A percentile compares a stretch with the other conserved stretches of the same genome.
Evolutionary conservation across 345 rosid genomes (phyloP).

Genomic region (Salix purpurea): DNA sequence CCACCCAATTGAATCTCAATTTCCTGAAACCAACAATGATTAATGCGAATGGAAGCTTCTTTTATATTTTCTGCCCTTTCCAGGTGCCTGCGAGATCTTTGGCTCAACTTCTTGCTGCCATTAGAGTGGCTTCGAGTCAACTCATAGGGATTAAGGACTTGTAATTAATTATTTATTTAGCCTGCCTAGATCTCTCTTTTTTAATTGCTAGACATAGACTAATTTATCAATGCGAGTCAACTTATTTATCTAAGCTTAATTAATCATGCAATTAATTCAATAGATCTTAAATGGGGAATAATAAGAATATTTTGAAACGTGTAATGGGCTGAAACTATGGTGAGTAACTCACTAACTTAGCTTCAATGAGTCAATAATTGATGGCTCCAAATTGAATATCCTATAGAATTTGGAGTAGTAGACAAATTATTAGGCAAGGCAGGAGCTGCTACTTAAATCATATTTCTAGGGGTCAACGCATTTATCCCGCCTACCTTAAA

Average conservation of each 20-base stretch:
- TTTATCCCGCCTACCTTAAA: background rate
- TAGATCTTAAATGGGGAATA: background rate
- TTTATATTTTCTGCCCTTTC: background rate
- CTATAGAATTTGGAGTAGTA: background rate
- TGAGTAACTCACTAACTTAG: background rate
- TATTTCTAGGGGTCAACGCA: background rate
- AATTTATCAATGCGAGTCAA: background rate
- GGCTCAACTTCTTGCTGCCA: background rate
- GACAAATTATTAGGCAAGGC: too few relatives aligned
- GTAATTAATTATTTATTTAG: background rate
- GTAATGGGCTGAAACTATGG: background rate
- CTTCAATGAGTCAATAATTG: background rate
- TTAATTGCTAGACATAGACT: background rate
- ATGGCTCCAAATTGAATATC: background rate
- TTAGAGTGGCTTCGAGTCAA: background rate
- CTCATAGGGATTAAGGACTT: background rate
- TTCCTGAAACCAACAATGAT: background rate
- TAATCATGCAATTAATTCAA: background rate
- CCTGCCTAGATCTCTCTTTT: background rate
- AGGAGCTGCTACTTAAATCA: too few relatives aligned
- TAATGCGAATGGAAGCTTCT: background rate
- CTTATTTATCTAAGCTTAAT: background rate
- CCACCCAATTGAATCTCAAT: background rate
- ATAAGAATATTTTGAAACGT: background rate
- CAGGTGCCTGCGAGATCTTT: background rate